Conservation (phyloP, 305 asterid genomes). For the Solanum aculeatissimum region DNA sequence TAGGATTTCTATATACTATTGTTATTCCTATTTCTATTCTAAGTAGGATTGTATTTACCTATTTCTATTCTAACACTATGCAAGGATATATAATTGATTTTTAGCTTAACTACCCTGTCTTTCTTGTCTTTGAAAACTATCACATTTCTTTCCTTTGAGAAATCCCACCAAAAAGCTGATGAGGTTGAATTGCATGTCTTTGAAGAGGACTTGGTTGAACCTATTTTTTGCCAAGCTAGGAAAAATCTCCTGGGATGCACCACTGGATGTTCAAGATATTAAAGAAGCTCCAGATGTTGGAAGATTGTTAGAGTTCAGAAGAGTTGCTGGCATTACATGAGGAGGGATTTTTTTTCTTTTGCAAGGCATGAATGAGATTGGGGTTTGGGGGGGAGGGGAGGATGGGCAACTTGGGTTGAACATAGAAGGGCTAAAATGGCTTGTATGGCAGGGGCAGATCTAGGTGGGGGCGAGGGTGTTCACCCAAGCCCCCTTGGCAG, state of each 20-base stretch:
- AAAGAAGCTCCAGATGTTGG: background rate
- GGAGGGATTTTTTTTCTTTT: background rate
- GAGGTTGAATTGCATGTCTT: background rate
- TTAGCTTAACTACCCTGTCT: background rate
- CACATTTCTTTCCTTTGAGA: background rate
- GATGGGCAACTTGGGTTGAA: background rate
- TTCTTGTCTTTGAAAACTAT: background rate
- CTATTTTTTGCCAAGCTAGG: background rate
- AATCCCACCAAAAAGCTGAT: background rate
- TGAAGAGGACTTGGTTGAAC: background rate
- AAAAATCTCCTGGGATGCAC: background rate
- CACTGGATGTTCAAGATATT: background rate
- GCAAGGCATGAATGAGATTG: background rate
- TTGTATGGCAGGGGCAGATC: background rate
- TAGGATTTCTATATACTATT: too few species aligned
- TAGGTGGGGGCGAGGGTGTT: background rate
- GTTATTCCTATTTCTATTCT: too few species aligned
- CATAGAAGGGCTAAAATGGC: background rate
- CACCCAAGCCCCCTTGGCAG: background rate
- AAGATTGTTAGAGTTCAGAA: background rate
- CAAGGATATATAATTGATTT: background rate
- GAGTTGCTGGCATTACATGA: background rate
- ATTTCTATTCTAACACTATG: too few species aligned
- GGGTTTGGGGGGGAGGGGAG: background rate
- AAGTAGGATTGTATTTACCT: too few species aligned